Evolutionary conservation across 441 rosid genomes (phyloP).

Genomic region (Macaranga tanarius): DNA sequence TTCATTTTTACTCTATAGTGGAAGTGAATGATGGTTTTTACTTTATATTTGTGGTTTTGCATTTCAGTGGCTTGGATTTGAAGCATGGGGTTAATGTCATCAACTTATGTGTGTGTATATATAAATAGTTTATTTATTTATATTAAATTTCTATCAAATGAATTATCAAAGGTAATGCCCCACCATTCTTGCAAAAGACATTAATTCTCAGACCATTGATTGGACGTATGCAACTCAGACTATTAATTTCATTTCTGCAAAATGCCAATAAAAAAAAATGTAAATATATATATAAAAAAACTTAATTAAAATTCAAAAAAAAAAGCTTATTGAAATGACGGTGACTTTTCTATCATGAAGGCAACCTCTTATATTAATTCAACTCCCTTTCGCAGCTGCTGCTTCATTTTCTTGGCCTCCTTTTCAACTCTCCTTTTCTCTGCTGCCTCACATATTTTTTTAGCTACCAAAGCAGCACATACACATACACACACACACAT

Average conservation of each 20-base stretch:
- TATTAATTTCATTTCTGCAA: slow-evolving; percentile 25
- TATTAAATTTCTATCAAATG: background rate
- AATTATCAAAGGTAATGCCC: slow-evolving; percentile 30
- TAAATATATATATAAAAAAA: background rate
- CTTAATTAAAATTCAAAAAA: background rate
- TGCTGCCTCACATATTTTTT: slow-evolving; percentile 17
- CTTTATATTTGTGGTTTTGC: background rate
- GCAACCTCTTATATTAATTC: slow-evolving; percentile 48
- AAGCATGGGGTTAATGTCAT: slow-evolving; percentile 26
- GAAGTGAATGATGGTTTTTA: too few species aligned
- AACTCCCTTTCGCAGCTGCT: slow-evolving; percentile 43
- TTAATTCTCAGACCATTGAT: slow-evolving; percentile 40
- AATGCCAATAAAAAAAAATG: background rate
- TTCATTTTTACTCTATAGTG: too few species aligned
- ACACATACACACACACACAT: too few species aligned
- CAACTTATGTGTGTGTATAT: too few species aligned
- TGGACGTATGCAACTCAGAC: slow-evolving; percentile 37
- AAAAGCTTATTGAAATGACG: slow-evolving; percentile 28
- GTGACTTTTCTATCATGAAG: slow-evolving; percentile 38
- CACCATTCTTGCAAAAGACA: slow-evolving; percentile 41
- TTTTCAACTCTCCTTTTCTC: slow-evolving; percentile 23
- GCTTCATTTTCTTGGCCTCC: slow-evolving; percentile 48
- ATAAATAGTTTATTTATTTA: background rate
- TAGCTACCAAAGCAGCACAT: slow-evolving; percentile 8
- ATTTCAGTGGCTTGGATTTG: slow-evolving; percentile 21